Evolutionary conservation across 164 flowering plant species (phyloP).

Genomic region (Vitis labrusca): DNA sequence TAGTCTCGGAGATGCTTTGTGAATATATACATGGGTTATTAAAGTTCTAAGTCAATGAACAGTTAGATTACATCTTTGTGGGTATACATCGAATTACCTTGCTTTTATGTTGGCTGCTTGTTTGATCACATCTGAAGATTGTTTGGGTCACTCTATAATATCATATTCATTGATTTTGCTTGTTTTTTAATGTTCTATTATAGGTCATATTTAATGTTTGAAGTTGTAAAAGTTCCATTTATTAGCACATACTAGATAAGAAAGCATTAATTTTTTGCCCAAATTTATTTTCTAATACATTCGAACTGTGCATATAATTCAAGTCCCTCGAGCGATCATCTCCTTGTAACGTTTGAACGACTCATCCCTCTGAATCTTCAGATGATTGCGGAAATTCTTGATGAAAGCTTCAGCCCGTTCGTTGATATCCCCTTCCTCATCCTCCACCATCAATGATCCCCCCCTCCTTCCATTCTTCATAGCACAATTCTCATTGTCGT

Average conservation of each 20-base stretch:
- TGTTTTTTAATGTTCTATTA: background rate
- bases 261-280: background rate
- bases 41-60: conserved; percentile 11
- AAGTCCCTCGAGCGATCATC: conserved; percentile 26
- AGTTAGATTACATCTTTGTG: conserved; percentile 3
- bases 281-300: background rate
- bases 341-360: conserved; percentile 32
- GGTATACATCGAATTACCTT: background rate
- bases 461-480: background rate
- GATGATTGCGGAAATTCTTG: conserved; percentile 40
- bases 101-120: background rate
- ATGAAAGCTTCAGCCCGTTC: conserved; percentile 40
- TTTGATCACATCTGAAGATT: background rate
- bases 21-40: conserved; percentile 23
- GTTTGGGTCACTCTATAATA: background rate
- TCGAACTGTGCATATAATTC: background rate
- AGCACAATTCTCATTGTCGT: background rate
- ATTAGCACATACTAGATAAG: background rate
- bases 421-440: conserved; percentile 27
- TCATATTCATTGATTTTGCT: background rate
- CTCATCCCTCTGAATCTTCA: conserved; percentile 29
- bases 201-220: background rate
- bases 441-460: background rate
- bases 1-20: conserved; percentile 22
- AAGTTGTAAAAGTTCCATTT: background rate